Percentiles rank a stretch among this genome's conserved stretches.
phyloP scores from a whole-genome alignment of 108 stramenopile species.

The Discostella stelligeroides region DNA sequence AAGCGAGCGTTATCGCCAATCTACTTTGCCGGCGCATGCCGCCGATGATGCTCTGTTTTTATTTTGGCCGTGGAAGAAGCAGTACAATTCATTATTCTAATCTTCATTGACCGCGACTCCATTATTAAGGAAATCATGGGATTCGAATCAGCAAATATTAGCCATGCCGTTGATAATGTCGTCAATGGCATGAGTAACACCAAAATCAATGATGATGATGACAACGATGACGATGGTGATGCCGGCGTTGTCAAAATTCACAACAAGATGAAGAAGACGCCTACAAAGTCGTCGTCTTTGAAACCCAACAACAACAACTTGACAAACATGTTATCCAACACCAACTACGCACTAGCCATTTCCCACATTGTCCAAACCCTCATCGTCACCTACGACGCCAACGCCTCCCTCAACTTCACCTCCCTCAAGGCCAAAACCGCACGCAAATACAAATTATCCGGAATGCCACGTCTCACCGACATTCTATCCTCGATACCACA shows the following conservation, averaged over 20 bases:
- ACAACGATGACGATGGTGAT: slow-evolving; percentile 22
- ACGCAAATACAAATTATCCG: slow-evolving; percentile 81
- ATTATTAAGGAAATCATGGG: neutral
- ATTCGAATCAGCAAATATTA: neutral
- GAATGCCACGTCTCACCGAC: slow-evolving; percentile 89
- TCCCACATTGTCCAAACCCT: slow-evolving; percentile 84
- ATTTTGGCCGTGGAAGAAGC: no score
- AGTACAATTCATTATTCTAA: no score
- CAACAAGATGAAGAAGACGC: slow-evolving; percentile 25
- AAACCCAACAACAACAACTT: slow-evolving; percentile 14
- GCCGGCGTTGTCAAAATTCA: slow-evolving; percentile 49
- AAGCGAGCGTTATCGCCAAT: no score
- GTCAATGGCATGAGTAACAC: neutral
- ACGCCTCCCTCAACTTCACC: slow-evolving; percentile 84
- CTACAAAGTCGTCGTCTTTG: no score
- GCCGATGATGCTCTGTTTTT: no score
- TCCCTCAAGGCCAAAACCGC: slow-evolving; percentile 78
- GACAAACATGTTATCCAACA: slow-evolving; percentile 27
- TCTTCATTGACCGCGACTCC: no score
- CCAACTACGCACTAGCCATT: slow-evolving; percentile 75
- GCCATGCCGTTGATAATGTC: slow-evolving; percentile 14
- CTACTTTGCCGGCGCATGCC: no score
- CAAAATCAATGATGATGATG: slow-evolving; percentile 7
- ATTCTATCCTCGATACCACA: slow-evolving; percentile 90
- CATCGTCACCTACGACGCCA: slow-evolving; percentile 83